Evolutionary conservation across 768 basidiomycete genomes (phyloP), one percentile per base, ranked within the genome.

Genomic region (Pluteus cervinus): DNA sequence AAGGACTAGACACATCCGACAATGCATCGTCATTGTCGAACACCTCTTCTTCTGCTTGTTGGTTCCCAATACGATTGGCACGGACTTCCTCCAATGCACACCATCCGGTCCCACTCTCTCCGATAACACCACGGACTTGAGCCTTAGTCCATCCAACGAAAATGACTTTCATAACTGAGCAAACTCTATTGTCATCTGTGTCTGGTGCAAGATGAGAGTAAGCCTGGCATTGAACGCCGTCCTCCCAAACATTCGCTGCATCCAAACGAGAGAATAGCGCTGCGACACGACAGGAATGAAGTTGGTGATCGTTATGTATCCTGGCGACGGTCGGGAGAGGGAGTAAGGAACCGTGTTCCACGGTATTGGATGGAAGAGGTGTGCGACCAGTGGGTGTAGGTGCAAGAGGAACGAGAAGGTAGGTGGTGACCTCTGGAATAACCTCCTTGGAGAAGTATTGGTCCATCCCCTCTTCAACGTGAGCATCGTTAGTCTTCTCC

Each of bases 61-160:
- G 43, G 38, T 59, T 62, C 21, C 56, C 45, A 20, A 56, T 45
- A 1, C 57, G 49, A 7, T 56, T 40, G 15, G 45, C 46, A 14
- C 40, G 28, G 31, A 63, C 43, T 54, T 87, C 85, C 51, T 86
- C 76, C 12, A 89, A 56, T 0, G 69, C 65, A 58, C 85, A 89
- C 86, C 87, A 90, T 0, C 79, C 81, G 6, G 67, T 73, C 12
- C 79, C 75, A 21, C 75, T 76, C 52, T 84, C 77, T 9, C 87
- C 87, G 9, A 88, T 68, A 14, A 87, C 68, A 32, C 70, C 57
- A 29, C 81, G 65, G 6, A 89, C 84, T 32, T 76, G 73, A 8
- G 63, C 61, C 46, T 73, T 73, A 3, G 74, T 70, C 85, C 87
- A 91, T 3, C 87, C 88, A 12, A 62, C 60, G 50, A 92, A 86